Conservation (phyloP, 1,139 yeast species). For the Taphrina populina region DNA sequence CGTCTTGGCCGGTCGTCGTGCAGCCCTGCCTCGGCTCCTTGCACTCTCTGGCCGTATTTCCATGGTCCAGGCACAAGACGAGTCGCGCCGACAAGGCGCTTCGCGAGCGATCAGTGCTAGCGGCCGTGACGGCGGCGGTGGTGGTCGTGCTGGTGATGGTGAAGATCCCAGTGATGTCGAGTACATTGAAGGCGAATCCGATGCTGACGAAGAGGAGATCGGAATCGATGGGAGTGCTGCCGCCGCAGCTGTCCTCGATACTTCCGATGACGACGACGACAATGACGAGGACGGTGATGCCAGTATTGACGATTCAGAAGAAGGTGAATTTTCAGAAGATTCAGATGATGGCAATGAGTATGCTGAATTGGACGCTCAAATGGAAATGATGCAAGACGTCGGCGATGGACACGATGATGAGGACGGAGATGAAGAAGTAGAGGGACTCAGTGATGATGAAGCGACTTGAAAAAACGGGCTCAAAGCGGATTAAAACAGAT, state of each 20-base stretch:
- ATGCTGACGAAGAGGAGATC: slow-evolving; percentile 33
- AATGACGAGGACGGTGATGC: slow-evolving; percentile 48
- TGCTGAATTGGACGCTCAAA: slow-evolving; percentile 39
- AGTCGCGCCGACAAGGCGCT: slow-evolving; percentile 58
- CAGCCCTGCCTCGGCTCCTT: slow-evolving; percentile 71
- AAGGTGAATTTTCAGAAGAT: slow-evolving; percentile 42
- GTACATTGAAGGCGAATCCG: slow-evolving; percentile 30
- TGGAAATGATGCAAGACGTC: slow-evolving; percentile 40
- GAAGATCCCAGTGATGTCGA: slow-evolving; percentile 37
- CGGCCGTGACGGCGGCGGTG: neutral
- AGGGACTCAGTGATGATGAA: slow-evolving; percentile 42
- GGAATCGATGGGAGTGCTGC: slow-evolving; percentile 36
- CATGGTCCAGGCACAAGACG: slow-evolving; percentile 67
- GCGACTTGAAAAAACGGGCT: no score
- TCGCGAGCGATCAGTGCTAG: slow-evolving; percentile 41
- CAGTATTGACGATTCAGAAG: no score
- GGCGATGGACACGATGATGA: slow-evolving; percentile 42
- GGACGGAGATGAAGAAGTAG: slow-evolving; percentile 41
- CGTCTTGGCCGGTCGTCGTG: slow-evolving; percentile 70
- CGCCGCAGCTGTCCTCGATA: slow-evolving; percentile 44
- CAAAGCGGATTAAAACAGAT: no score
- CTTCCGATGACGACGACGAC: slow-evolving; percentile 44
- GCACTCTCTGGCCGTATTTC: slow-evolving; percentile 81
- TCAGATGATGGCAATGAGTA: slow-evolving; percentile 40
- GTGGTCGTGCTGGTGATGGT: neutral